phyloP scores from a whole-genome alignment of 2,329 filamentous ascomycete species.

The Colletotrichum noveboracense region DNA sequence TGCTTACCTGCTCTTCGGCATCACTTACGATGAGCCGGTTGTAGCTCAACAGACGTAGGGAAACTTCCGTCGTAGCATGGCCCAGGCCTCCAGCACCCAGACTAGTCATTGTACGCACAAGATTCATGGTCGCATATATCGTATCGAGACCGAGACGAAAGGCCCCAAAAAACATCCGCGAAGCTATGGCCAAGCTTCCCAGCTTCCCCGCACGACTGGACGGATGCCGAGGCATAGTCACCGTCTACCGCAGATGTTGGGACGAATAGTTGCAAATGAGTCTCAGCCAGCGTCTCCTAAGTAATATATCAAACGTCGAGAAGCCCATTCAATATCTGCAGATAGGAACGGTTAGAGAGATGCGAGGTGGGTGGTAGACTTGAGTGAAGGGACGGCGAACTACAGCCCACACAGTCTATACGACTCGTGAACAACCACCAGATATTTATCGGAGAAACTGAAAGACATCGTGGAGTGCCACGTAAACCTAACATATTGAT shows the following conservation, averaged over 20 bases:
- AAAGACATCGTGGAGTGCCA: not conserved
- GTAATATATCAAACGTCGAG: not conserved
- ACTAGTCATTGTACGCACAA: not conserved
- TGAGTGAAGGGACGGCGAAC: not conserved
- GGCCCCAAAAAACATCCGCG: no score
- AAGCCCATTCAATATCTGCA: fast-evolving
- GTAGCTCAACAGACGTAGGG: not conserved
- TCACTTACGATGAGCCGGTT: not conserved
- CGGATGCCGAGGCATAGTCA: not conserved
- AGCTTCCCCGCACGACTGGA: slow-evolving; percentile 1
- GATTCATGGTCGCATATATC: not conserved
- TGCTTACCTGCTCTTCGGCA: not conserved
- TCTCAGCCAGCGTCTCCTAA: not conserved
- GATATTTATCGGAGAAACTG: not conserved
- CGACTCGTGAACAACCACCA: not conserved
- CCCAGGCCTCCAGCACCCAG: not conserved
- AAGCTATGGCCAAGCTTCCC: not conserved
- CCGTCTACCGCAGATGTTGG: not conserved
- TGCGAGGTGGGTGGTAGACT: not conserved
- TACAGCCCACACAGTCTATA: not conserved
- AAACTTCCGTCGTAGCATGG: not conserved
- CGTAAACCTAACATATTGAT: not conserved
- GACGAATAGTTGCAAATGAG: not conserved
- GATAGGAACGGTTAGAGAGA: not conserved
- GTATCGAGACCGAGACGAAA: not conserved